Conservation (phyloP, 306 rosid species). For the Echinosophora koreensis region DNA sequence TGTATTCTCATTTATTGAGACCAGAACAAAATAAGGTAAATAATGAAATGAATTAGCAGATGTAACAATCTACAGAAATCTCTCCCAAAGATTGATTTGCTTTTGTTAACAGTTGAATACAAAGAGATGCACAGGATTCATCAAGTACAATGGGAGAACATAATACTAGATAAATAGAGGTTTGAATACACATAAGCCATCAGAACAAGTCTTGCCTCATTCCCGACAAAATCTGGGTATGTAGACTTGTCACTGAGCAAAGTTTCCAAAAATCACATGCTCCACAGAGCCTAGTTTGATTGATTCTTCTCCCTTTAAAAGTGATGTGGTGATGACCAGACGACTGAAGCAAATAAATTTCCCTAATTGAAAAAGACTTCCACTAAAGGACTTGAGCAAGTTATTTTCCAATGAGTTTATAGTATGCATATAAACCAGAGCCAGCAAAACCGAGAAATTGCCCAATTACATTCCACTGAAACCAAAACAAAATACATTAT, state of each 20-base stretch:
- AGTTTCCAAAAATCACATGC: constrained; percentile 43
- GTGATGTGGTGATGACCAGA: constrained; percentile 21
- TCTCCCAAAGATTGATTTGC: background rate
- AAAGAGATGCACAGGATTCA: constrained; percentile 35
- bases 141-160: constrained; percentile 42
- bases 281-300: constrained; percentile 39
- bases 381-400: constrained; percentile 35
- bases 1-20: constrained; percentile 4
- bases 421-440: constrained; percentile 88
- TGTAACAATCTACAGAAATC: background rate
- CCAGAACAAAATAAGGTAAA: background rate
- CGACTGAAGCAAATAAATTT: constrained; percentile 35
- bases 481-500: constrained; percentile 33
- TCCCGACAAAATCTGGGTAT: constrained; percentile 36
- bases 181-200: constrained; percentile 47
- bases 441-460: constrained; percentile 86
- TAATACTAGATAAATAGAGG: constrained; percentile 3
- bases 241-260: constrained; percentile 41
- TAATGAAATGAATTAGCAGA: constrained; percentile 23
- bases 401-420: constrained; percentile 80
- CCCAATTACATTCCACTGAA: constrained; percentile 85
- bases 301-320: constrained; percentile 32
- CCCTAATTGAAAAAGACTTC: constrained; percentile 37
- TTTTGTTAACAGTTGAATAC: constrained; percentile 20
- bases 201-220: constrained; percentile 20